Base-by-base conservation (phyloP, 805 yeast species). In the Priceomyces castillae region DNA sequence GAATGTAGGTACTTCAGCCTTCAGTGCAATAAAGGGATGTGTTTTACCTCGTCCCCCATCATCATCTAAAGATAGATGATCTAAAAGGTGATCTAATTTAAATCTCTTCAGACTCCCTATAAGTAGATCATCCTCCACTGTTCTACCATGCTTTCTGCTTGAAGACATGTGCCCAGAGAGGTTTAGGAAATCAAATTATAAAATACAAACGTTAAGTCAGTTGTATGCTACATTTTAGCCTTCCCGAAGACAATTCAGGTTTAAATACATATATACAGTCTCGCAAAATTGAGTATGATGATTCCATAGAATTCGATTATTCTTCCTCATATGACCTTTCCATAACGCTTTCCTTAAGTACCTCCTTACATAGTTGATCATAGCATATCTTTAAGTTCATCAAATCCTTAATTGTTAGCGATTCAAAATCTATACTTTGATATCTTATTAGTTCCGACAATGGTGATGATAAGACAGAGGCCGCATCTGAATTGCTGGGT, bases 381-480 rank as follows among this genome's bases (percentile, higher is more conserved):
- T 70, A 70, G 47, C 51, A 65, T 12, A 30, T 36, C 46, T 70
- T 70, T 51, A 70, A 48, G 9, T 41, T 46, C 34, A 62, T 53
- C 44, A 70, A 56, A 41, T 70, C 74, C 41, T 52, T 61, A 33
- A 70, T 54, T 1, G 69, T 58, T 43, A 70, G 51, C 18, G 53
- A 49, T 15, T 69, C 74, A 45, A 70, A 66, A 20, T 68, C 73
- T 1, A 51, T 51, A 45, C 60, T 54, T 28, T 62, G 67, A 46
- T 49, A 70, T 44, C 57, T 57, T 25, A 67, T 60, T 28, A 69
- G 53, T 40, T 69, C 69, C 4, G 52, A 56, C 2, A 53, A 34
- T 5, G 50, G 46, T 10, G 26, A 19, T n/a, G 40, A 37, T 37
- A 26, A 25, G 15, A 46, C 47, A 9, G n/a, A 30, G 11, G 19